Evolutionary conservation across 768 basidiomycete species (phyloP), one percentile per base, ranked within the genome.

Genomic region (Sarcodon sp.): DNA sequence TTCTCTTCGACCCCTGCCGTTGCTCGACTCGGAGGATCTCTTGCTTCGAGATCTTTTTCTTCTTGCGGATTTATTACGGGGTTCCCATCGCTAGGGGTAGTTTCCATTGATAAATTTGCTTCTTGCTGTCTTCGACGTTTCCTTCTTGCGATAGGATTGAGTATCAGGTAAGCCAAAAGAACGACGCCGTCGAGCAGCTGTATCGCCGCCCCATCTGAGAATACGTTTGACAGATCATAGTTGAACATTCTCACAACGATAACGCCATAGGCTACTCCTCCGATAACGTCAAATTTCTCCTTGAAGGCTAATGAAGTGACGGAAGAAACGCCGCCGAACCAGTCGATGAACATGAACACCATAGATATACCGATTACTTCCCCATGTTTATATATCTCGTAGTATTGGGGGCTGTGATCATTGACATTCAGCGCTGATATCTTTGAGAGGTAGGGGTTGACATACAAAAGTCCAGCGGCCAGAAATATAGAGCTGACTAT

Each of bases 281-380:
- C 83, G 16, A 83, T 64, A 8, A 72, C 61, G 57, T 88, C 83
- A 50, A 87, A 78, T 7, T 73, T 55, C 5, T 62, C 60, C 53
- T 79, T 77, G 66, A 87, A 86, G 33, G 66, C 71, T n/a, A 88
- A 69, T 27, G 81, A 83, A 6, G 86, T 65, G 51, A 76, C 69
- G 47, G 75, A 81, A 64, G 87, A 87, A 2, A 88, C 61, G 5
- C 75, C 79, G 32, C 86, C 87, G 7, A 77, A 57, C 47, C 80
- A 68, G 57, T 91, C 87, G 45, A 89, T 69, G 7, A 63, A 53
- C 66, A 89, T 79, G 65, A 89, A 88, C 6, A 67, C 38, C 39
- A 83, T 64, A 0, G 80, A 84, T 46, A 91, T 77, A 7, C 87
- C 87, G 18, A 75, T 57, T 35, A 83, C 80, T 53, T 79, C 73